Conservation (phyloP, 2,329 filamentous ascomycete genomes). For the Zalaria sp. region DNA sequence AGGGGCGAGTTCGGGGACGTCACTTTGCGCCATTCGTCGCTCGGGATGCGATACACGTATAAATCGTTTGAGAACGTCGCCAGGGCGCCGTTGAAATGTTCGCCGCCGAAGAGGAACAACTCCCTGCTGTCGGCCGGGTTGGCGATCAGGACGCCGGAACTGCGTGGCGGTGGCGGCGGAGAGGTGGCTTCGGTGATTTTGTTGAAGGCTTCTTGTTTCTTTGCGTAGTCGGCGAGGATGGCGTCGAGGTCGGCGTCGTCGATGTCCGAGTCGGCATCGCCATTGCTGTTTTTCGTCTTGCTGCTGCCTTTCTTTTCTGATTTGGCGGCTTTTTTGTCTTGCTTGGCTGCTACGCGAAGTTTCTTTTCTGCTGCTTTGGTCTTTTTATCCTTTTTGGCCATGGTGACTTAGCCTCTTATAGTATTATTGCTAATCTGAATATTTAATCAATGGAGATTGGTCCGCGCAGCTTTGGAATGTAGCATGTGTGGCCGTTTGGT, state of each 20-base stretch:
- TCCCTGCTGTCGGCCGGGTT: conserved; percentile 79
- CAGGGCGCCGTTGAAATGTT: conserved; percentile 85
- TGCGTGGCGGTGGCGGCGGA: conserved; percentile 61
- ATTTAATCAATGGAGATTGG: too few species aligned
- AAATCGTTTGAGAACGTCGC: conserved; percentile 59
- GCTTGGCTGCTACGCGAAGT: conserved; percentile 28
- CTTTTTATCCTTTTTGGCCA: conserved; percentile 37
- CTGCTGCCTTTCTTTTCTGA: conserved; percentile 80
- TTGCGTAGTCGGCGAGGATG: conserved; percentile 84
- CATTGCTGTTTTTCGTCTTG: conserved; percentile 48
- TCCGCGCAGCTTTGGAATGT: too few species aligned
- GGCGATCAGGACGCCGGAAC: conserved; percentile 69
- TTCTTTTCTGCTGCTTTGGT: conserved; percentile 36
- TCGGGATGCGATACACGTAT: conserved; percentile 59
- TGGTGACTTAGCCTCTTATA: background rate
- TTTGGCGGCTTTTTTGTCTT: conserved; percentile 50
- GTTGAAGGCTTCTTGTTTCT: conserved; percentile 80
- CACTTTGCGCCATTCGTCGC: conserved; percentile 80
- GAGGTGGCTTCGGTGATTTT: conserved; percentile 76
- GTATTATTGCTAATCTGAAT: background rate
- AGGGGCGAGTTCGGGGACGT: conserved; percentile 85
- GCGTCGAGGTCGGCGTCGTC: conserved; percentile 89
- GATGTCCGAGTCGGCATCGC: conserved; percentile 67
- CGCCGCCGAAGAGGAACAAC: conserved; percentile 82
- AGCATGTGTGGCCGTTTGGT: too few species aligned